Conservation (phyloP, 257 asterid genomes). For the Solanum sparsipilum region DNA sequence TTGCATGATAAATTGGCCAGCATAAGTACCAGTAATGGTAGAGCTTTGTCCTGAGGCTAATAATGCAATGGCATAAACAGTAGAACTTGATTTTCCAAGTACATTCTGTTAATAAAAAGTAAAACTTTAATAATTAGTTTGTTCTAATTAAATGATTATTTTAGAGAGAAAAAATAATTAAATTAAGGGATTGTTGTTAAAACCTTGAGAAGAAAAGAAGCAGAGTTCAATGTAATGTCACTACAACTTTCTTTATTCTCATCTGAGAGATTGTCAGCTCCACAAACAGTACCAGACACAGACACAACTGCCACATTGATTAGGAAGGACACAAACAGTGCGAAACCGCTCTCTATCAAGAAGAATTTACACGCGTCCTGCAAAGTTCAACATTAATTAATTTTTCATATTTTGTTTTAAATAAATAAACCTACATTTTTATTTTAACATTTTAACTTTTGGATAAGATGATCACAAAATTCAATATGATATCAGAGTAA, state of each 20-base stretch:
- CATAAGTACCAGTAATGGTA: conserved; percentile 89
- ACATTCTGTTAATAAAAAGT: conserved; percentile 42
- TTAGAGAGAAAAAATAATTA: background rate
- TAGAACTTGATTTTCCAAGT: conserved; percentile 76
- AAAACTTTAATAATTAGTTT: background rate
- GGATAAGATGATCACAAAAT: background rate
- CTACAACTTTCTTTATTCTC: conserved; percentile 35
- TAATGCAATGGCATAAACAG: conserved; percentile 66
- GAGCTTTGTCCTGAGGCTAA: conserved; percentile 97
- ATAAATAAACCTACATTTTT: background rate
- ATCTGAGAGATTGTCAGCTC: conserved; percentile 15
- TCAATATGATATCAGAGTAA: background rate
- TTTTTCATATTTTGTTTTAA: background rate
- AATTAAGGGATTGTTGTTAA: background rate
- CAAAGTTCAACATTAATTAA: background rate
- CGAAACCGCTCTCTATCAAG: conserved; percentile 82
- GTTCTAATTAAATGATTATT: background rate
- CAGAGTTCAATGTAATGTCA: conserved; percentile 68
- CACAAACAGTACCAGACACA: conserved; percentile 76
- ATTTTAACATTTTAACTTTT: background rate
- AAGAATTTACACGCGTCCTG: conserved; percentile 86
- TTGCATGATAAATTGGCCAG: conserved; percentile 95
- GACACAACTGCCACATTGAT: conserved; percentile 69
- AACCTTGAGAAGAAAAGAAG: conserved; percentile 89
- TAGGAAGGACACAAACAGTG: conserved; percentile 57